Evolutionary conservation across 306 rosid genomes (phyloP).

Genomic region (Geum urbanum): DNA sequence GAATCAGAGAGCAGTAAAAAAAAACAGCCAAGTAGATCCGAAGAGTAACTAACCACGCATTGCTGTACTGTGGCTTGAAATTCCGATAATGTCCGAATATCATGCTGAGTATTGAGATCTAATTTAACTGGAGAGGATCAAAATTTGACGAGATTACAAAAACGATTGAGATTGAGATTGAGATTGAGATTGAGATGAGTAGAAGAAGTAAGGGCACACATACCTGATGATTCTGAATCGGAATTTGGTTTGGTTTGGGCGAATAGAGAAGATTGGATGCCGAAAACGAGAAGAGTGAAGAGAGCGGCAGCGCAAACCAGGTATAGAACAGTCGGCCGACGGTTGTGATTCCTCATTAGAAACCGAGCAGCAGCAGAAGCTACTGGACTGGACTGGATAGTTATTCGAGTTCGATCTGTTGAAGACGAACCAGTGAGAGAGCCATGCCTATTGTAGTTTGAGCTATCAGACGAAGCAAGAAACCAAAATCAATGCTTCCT

Average conservation of each 20-base stretch:
- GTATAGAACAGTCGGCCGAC: conserved; percentile 60
- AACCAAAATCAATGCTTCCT: no score
- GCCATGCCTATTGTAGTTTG: not conserved
- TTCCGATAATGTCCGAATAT: conserved; percentile 41
- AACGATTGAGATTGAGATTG: not conserved
- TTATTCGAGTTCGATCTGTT: no score
- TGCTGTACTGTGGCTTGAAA: conserved; percentile 77
- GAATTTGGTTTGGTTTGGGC: conserved; percentile 2
- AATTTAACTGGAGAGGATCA: conserved; percentile 31
- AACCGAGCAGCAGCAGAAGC: no score
- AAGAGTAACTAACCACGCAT: conserved; percentile 63
- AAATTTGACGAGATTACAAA: not conserved
- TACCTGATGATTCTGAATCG: not conserved
- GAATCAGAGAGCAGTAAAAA: not conserved
- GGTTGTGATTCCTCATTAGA: conserved; percentile 59
- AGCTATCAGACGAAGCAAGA: no score
- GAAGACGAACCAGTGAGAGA: not conserved
- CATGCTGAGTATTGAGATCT: conserved; percentile 40
- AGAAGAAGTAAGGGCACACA: not conserved
- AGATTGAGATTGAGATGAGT: not conserved
- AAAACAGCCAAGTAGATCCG: not conserved
- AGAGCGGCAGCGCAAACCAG: conserved; percentile 61
- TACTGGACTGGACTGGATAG: no score
- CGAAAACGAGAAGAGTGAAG: conserved; percentile 67
- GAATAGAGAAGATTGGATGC: conserved; percentile 75